Percentiles rank a stretch among this genome's conserved stretches.
phyloP scores from a whole-genome alignment of 306 rosid genomes.

The Datisca glomerata region DNA sequence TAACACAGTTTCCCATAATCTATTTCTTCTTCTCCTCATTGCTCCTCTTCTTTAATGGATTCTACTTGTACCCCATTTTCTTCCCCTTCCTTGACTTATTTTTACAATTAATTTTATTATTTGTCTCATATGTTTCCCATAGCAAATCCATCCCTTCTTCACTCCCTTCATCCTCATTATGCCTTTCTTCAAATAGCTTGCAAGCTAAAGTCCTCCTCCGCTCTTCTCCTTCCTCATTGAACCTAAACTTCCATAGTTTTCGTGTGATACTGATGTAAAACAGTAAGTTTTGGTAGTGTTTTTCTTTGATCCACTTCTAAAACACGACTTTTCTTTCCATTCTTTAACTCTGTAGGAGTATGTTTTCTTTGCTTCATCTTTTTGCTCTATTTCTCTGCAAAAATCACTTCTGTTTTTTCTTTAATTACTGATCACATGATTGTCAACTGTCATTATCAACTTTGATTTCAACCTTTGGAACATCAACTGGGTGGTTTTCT shows the following conservation, averaged over 20 bases:
- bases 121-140: too few relatives aligned
- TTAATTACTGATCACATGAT: too few relatives aligned
- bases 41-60: too few relatives aligned
- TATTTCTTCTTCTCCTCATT: too few relatives aligned
- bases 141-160: too few relatives aligned
- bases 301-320: not conserved
- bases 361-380: not conserved
- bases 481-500: conserved; percentile 8
- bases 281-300: not conserved
- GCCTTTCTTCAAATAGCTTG: too few relatives aligned
- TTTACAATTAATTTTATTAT: too few relatives aligned
- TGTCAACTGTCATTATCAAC: too few relatives aligned
- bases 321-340: not conserved
- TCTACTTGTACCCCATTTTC: too few relatives aligned
- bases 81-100: conserved; percentile 10
- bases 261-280: not conserved
- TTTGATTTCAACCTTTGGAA: conserved; percentile 26
- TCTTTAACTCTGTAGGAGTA: not conserved
- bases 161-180: conserved; percentile 38
- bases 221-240: conserved; percentile 89
- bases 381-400: not conserved
- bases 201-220: too few relatives aligned
- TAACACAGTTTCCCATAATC: too few relatives aligned
- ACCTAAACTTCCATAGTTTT: too few relatives aligned
- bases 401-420: not conserved